phyloP scores from a whole-genome alignment of 345 rosid genomes.

The Salix exigua region DNA sequence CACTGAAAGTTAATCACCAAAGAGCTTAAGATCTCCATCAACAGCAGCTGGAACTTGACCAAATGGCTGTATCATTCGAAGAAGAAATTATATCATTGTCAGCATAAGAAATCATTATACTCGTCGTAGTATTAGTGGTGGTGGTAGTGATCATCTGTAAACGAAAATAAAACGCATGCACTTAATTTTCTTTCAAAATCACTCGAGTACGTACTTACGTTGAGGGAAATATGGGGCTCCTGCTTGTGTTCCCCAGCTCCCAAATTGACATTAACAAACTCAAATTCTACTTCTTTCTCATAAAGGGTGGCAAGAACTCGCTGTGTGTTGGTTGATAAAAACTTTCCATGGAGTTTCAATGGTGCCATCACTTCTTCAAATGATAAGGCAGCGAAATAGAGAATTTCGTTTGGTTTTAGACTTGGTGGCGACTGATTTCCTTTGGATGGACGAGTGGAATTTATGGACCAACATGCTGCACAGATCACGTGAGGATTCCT shows the following conservation, averaged over 20 bases:
- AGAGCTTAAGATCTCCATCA: background rate
- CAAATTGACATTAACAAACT: constrained; percentile 48
- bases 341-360: constrained; percentile 43
- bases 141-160: background rate
- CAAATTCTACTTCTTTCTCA: constrained; percentile 60
- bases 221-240: constrained; percentile 49
- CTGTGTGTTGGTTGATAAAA: constrained; percentile 47
- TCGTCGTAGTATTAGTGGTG: too few relatives aligned
- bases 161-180: background rate
- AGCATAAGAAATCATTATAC: background rate
- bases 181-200: background rate
- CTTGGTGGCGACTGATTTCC: background rate
- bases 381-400: background rate
- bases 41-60: background rate
- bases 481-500: too few relatives aligned
- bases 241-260: constrained; percentile 55
- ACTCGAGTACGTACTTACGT: constrained; percentile 31
- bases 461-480: background rate
- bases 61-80: background rate
- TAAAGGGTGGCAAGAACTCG: constrained; percentile 45
- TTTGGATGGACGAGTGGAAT: background rate
- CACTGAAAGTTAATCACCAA: background rate
- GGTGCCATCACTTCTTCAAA: constrained; percentile 30
- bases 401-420: background rate
- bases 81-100: background rate